Base-by-base conservation (phyloP, 2,329 filamentous ascomycete species). In the Pseudocercospora crystallina region DNA sequence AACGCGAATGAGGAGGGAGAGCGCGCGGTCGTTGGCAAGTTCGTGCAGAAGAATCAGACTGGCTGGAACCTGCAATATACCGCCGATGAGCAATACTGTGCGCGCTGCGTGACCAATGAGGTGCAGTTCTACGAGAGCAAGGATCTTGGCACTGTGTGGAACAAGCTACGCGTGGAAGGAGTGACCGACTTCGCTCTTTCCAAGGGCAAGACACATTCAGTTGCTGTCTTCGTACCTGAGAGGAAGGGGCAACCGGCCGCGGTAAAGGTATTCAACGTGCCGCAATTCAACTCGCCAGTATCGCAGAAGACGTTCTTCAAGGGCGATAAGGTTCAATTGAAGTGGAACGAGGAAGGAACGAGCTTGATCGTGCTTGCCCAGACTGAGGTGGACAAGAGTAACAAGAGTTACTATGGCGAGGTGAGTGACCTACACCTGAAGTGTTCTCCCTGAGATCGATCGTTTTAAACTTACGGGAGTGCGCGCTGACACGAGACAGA, bases 251-350 rank as follows among this genome's bases (percentile, higher is more conserved):
- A 91, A 81, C 94, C 94, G 32, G 91, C 94, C 47, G 83, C 89
- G 1, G 90, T 97, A 71, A 95, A 95, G 74, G 88, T 97, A 54
- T 99, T 87, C 77, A 90, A 92, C 61, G 88, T 97, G 32, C 92
- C 94, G 36, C 81, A 94, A 63, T 97, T 97, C 74, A 81, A 75
- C 57, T 77, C 76, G 46, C 85, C 91, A 4, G 85, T 96, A 43
- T 96, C 92, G 34, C 92, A 97, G 71, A 99, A 99, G 84, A 96
- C 87, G 1, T 99, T 99, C 70, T 99, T 90, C 83, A 99, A 99
- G 78, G 91, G 91, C 58, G 94, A 99, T 78, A 97, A 97, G 78
- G 92, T 99, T 41, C 90, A 96, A 73, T 78, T 99, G 68, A 96
- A 96, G 77, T 99, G 94, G 94, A 99, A 99, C 74, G 83, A 86